phyloP scores from a whole-genome alignment of 2,329 filamentous ascomycete genomes.

The Fusarium nodosum region DNA sequence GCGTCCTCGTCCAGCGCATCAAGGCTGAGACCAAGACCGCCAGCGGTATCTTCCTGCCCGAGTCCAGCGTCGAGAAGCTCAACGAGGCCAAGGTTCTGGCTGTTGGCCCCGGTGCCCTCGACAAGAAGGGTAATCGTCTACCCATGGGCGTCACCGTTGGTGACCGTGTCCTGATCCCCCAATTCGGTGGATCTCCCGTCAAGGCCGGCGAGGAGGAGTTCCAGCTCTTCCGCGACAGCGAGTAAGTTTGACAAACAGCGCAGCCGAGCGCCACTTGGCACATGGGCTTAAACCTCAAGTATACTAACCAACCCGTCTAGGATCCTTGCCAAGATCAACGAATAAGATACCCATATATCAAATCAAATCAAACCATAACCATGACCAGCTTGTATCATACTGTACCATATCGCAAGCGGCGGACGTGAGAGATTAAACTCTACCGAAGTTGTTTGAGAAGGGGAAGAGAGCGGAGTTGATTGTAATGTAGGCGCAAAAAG shows the following conservation, averaged over 20 bases:
- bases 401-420: slow-evolving; percentile 53
- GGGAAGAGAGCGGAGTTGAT: slow-evolving; percentile 36
- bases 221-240: slow-evolving; percentile 95
- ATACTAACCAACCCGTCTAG: slow-evolving; percentile 61
- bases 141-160: slow-evolving; percentile 85
- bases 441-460: slow-evolving; percentile 20
- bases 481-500: slow-evolving; percentile 44
- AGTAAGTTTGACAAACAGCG: slow-evolving; percentile 76
- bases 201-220: slow-evolving; percentile 99
- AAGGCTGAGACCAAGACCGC: slow-evolving; percentile 98
- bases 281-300: neutral
- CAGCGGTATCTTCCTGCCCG: slow-evolving; percentile 96
- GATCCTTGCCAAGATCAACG: slow-evolving; percentile 98
- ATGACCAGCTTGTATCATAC: slow-evolving; percentile 54
- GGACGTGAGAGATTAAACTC: slow-evolving; percentile 35
- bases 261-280: neutral
- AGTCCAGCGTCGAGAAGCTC: slow-evolving; percentile 96
- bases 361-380: slow-evolving; percentile 25
- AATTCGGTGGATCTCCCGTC: slow-evolving; percentile 94
- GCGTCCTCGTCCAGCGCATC: slow-evolving; percentile 96
- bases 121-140: slow-evolving; percentile 90
- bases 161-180: slow-evolving; percentile 95
- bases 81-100: slow-evolving; percentile 98
- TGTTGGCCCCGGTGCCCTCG: slow-evolving; percentile 88
- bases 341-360: slow-evolving; percentile 66